Evolutionary conservation across 2,329 filamentous ascomycete species (phyloP).

Genomic region (Cladosporium sp.): DNA sequence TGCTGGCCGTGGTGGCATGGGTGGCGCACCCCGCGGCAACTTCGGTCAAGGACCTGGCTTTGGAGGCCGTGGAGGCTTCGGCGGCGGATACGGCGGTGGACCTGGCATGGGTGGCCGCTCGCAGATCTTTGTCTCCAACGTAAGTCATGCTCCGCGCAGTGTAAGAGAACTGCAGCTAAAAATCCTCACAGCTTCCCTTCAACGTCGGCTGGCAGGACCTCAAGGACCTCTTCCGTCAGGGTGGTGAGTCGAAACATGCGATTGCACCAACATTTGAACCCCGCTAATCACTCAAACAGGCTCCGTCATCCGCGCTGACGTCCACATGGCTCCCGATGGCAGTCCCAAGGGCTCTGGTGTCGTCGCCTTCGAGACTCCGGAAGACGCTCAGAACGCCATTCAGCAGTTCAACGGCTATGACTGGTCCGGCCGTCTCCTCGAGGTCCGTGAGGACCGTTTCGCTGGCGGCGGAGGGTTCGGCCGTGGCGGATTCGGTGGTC

Average conservation of each 20-base stretch:
- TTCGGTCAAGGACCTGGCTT: slow-evolving; percentile 52
- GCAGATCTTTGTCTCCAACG: slow-evolving; percentile 97
- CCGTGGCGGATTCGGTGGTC: slow-evolving; percentile 35
- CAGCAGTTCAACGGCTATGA: slow-evolving; percentile 98
- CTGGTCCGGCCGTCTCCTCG: slow-evolving; percentile 90
- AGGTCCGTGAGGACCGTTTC: slow-evolving; percentile 95
- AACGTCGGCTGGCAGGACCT: slow-evolving; percentile 98
- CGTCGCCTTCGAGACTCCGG: slow-evolving; percentile 90
- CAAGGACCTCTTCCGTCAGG: slow-evolving; percentile 97
- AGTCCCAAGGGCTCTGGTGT: slow-evolving; percentile 96
- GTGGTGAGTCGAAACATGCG: slow-evolving; percentile 66
- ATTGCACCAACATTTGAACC: neutral
- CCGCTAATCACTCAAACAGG: slow-evolving; percentile 55
- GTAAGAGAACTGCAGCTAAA: slow-evolving; percentile 22
- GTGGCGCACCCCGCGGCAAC: slow-evolving; percentile 57
- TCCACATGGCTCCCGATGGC: slow-evolving; percentile 87
- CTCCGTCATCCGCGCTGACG: slow-evolving; percentile 88
- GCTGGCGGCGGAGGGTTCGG: slow-evolving; percentile 58
- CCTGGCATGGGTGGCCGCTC: slow-evolving; percentile 64
- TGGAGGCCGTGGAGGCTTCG: slow-evolving; percentile 52
- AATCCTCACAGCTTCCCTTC: slow-evolving; percentile 75
- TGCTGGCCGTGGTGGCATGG: slow-evolving; percentile 44
- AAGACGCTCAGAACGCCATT: slow-evolving; percentile 94
- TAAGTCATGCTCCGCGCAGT: slow-evolving; percentile 59
- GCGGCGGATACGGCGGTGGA: slow-evolving; percentile 54